Evolutionary conservation across 306 rosid species (phyloP).

Genomic region (Vigna trinervia): DNA sequence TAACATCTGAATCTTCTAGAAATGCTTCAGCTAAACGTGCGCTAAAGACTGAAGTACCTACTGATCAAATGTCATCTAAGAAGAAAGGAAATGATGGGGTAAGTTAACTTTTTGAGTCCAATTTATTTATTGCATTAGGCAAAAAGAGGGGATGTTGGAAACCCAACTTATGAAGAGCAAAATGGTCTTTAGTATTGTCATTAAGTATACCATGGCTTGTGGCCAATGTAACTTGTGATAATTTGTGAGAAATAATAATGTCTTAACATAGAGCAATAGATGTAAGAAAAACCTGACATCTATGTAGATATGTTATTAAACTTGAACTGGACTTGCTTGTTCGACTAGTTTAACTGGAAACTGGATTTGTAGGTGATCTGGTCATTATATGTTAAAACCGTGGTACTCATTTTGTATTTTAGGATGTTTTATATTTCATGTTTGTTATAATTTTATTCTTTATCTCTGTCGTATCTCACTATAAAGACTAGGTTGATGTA

Average conservation of each 20-base stretch:
- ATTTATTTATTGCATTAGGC: slow-evolving; percentile 7
- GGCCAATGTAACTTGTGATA: not conserved
- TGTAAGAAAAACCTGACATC: slow-evolving; percentile 5
- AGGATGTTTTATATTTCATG: no score
- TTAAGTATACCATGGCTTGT: not conserved
- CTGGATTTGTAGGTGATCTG: no score
- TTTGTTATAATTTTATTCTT: no score
- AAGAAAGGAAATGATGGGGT: slow-evolving; percentile 99
- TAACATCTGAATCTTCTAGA: slow-evolving; percentile 67
- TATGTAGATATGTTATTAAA: no score
- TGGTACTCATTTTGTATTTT: no score
- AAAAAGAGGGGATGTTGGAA: slow-evolving; percentile 20
- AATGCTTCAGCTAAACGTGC: slow-evolving; percentile 58
- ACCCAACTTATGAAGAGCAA: slow-evolving; percentile 21
- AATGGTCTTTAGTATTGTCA: slow-evolving; percentile 22
- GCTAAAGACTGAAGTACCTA: slow-evolving; percentile 61
- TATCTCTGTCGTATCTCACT: no score
- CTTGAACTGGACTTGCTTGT: no score
- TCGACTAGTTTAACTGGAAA: no score
- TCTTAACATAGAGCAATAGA: not conserved
- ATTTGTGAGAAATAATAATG: not conserved
- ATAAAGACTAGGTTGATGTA: no score
- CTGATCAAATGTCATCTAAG: slow-evolving; percentile 68
- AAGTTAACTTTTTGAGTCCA: slow-evolving; percentile 51
- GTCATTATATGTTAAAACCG: no score